Evolutionary conservation across 108 stramenopile species (phyloP), one percentile per base, ranked within the genome.

Genomic region (Skeletonema costatum): DNA sequence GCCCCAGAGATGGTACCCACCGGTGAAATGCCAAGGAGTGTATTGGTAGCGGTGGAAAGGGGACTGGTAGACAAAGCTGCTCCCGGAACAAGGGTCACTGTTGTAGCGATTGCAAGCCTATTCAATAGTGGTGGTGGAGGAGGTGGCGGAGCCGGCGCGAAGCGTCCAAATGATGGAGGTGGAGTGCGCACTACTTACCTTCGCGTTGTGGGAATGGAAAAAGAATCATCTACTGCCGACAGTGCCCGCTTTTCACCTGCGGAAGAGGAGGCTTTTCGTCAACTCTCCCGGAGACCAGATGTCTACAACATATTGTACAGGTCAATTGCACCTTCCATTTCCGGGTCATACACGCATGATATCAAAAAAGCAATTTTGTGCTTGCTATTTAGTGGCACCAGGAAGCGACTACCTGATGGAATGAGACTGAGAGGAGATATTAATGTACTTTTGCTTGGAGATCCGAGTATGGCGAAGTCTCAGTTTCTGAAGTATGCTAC

Each of bases 311-410:
- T 96, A 71, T 71, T 99, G 62, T 76, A 87, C 14, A 70, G 90
- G 9, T 87, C 87, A 60, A 90, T 99, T 31, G 98, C 99, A 11
- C 99, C 99, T 2, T 88, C 87, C 39, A 98, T 99, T 60, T 89
- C 87, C 16, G 99, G 99, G 29, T 91, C 90, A 14, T 99, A 99
- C 85, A 99, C 99, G 7, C 84, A 93, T 5, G 98, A 99, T 79
- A 99, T 99, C 72, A 99, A 99, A 80, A 93, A 94, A 71, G 97
- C 99, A 8, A 84, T 99, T 59, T 77, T 95, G 9, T 98, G 97
- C 73, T 87, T 96, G 82, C 89, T 99, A 3, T 84, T 99, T 66
- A 87, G 91, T n/a, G 97, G 98, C 12, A 86, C 90, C 9, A 75
- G 92, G 9, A 98, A 97, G 68, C 73, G 78, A 2, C 77, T 98